phyloP scores from a whole-genome alignment of 2,329 filamentous ascomycete species.

The Sclerotinia sclerotiorum region DNA sequence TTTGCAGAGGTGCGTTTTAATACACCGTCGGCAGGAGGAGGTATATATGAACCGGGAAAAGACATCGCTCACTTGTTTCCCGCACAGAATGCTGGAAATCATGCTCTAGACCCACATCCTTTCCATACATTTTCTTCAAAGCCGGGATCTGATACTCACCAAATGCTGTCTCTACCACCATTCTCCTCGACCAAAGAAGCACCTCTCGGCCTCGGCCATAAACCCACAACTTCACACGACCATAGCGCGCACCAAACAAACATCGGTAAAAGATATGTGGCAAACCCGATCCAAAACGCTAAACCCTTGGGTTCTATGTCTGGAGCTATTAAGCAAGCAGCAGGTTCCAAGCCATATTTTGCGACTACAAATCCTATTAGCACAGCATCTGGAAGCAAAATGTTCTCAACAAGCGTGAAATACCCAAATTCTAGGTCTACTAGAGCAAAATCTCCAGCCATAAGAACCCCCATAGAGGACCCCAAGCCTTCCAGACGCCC shows the following conservation, averaged over 20 bases:
- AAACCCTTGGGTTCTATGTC: background rate
- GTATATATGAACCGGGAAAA: background rate
- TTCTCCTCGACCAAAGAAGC: background rate
- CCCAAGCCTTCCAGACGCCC: background rate
- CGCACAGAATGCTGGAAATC: background rate
- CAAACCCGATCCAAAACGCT: background rate
- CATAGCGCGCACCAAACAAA: background rate
- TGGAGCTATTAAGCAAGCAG: background rate
- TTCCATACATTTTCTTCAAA: no score
- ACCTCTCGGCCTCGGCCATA: background rate
- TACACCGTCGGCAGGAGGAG: background rate
- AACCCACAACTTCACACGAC: background rate
- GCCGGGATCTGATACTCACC: no score
- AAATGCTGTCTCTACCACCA: background rate
- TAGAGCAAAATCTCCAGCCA: background rate
- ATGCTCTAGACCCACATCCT: no score
- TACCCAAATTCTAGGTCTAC: background rate
- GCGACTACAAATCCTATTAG: background rate
- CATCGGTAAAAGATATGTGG: rapidly evolving
- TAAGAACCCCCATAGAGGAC: background rate
- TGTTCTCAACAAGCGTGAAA: background rate
- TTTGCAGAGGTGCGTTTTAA: background rate
- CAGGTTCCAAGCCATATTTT: background rate
- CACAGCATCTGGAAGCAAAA: background rate
- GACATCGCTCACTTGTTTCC: no score